phyloP scores from a whole-genome alignment of 148 eudicot species.

The Diospyros lotus region DNA sequence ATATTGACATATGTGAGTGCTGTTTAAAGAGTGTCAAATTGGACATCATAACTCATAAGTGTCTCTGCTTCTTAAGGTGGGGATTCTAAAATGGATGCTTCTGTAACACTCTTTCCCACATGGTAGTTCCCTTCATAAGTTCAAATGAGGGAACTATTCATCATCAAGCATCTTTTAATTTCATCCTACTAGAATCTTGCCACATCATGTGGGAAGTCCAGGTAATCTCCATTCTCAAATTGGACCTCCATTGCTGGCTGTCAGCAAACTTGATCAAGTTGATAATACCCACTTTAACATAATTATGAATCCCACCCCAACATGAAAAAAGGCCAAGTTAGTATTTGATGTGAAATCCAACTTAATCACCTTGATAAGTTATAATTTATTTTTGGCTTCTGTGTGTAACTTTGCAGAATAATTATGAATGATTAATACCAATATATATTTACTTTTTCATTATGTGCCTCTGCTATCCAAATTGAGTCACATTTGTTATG shows the following conservation, averaged over 20 bases:
- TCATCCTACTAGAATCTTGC: background rate
- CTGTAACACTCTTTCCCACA: background rate
- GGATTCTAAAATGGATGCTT: background rate
- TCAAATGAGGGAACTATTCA: background rate
- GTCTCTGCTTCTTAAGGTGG: too few species aligned
- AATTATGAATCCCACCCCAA: background rate
- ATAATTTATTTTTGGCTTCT: too few species aligned
- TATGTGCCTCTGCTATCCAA: background rate
- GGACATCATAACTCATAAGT: too few species aligned
- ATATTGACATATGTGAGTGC: too few species aligned
- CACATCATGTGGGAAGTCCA: background rate
- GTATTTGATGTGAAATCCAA: conserved; percentile 4
- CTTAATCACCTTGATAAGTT: background rate
- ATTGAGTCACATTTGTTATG: background rate
- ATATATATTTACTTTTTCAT: background rate
- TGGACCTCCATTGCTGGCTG: background rate
- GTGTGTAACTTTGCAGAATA: background rate
- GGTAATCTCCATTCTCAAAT: background rate
- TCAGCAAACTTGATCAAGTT: background rate
- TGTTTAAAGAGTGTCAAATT: too few species aligned
- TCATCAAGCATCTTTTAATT: background rate
- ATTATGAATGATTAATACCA: background rate
- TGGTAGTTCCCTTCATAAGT: background rate
- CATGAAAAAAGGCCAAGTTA: background rate
- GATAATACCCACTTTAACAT: background rate